Evolutionary conservation across 106 monocot genomes (phyloP).

Genomic region (Dioscorea alata): DNA sequence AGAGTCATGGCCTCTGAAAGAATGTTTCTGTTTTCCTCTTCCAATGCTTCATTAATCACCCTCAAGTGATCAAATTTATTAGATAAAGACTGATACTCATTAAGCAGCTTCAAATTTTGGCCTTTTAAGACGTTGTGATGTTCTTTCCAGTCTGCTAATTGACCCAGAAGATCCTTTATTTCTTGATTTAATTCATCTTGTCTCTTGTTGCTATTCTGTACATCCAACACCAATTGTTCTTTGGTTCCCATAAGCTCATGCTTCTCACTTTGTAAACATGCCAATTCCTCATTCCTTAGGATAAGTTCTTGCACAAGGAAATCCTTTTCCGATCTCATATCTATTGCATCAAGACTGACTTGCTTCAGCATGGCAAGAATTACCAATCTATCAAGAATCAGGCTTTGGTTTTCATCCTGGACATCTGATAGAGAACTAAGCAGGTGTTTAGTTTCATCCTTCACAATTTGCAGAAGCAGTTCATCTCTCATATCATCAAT

Average conservation of each 20-base stretch:
- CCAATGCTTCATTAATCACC: conserved; percentile 11
- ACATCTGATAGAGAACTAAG: conserved; percentile 27
- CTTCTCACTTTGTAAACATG: conserved; percentile 28
- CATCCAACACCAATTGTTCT: conserved; percentile 21
- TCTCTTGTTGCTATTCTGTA: conserved; percentile 25
- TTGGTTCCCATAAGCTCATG: conserved; percentile 22
- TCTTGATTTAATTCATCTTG: conserved; percentile 35
- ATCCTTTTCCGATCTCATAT: conserved; percentile 33
- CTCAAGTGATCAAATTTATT: conserved; percentile 19
- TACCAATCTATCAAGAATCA: conserved; percentile 55
- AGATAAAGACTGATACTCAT: conserved; percentile 23
- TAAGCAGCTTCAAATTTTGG: conserved; percentile 25
- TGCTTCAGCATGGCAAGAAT: conserved; percentile 46
- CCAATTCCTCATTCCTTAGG: conserved; percentile 27
- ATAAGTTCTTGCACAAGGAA: conserved; percentile 35
- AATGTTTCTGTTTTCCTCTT: conserved; percentile 26
- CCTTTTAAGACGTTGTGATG: conserved; percentile 7
- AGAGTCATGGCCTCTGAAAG: conserved; percentile 35
- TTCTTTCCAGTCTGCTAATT: conserved; percentile 27
- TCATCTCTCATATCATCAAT: conserved; percentile 17
- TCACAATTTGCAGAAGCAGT: conserved; percentile 24
- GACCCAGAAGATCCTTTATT: conserved; percentile 21
- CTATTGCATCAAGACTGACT: conserved; percentile 22
- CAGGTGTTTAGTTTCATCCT: conserved; percentile 30
- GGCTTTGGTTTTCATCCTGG: conserved; percentile 32